Percentiles rank a stretch among this genome's conserved stretches.
These are phyloP conservation scores for Endotrypanum monterogeii DNA, from an alignment of 208 protist genomes.

Conservation along the genomic window DNA sequence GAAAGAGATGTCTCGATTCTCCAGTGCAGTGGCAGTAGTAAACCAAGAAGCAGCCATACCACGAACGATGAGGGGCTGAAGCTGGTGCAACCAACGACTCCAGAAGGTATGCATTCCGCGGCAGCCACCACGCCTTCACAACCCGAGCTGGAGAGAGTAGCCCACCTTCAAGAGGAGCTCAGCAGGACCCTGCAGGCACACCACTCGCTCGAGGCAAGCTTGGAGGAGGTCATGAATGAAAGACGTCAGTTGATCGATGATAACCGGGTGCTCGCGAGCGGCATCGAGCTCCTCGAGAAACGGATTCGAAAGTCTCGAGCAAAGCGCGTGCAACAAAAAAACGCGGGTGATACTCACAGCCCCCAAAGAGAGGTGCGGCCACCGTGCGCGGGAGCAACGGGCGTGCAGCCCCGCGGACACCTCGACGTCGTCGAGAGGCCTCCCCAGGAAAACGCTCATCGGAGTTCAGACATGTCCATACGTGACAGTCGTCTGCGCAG, in stretches of 20 bases:
- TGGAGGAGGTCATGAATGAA: conserved; percentile 21
- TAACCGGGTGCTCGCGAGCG: conserved; percentile 42
- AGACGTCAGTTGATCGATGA: conserved; percentile 31
- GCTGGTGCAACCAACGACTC: neutral
- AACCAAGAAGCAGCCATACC: neutral
- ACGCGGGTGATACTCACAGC: neutral
- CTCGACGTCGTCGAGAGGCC: neutral
- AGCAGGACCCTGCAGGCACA: conserved; percentile 33
- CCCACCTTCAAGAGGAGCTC: conserved; percentile 20
- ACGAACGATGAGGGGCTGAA: neutral
- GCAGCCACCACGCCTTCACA: neutral
- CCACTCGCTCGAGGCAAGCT: conserved; percentile 23
- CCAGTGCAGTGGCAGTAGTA: neutral
- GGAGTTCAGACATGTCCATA: neutral
- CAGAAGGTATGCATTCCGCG: neutral
- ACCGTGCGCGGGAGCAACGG: neutral
- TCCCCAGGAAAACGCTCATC: neutral
- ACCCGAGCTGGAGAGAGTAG: neutral
- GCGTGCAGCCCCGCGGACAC: neutral
- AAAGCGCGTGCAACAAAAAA: neutral
- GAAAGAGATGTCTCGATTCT: conserved; percentile 35
- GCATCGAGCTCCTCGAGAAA: conserved; percentile 27
- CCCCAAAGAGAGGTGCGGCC: neutral
- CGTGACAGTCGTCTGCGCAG: conserved; percentile 13
- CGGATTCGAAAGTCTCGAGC: conserved; percentile 21